Evolutionary conservation across 2,329 filamentous ascomycete genomes (phyloP), one percentile per base, ranked within the genome.

Genomic region (Westerdykella aurantiaca): DNA sequence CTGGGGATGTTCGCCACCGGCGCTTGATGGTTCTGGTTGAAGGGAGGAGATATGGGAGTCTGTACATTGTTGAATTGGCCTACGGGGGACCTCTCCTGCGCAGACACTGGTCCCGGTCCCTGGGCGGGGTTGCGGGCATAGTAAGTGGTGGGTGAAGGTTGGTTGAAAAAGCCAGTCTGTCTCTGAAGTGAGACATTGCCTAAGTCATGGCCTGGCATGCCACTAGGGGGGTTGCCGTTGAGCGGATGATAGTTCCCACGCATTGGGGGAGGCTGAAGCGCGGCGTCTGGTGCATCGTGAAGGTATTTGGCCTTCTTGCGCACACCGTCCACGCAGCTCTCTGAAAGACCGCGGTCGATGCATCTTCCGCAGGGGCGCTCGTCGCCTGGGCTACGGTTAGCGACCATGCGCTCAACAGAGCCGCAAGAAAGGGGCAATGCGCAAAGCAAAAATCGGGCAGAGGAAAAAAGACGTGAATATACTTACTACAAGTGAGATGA

Each of bases 251-350:
- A 87, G 58, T 81, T 85, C 23, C 83, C 81, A 5, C 84, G 83
- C 38, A 93, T 77, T 14, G 5, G n/a, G 34, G 93, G 88, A n/a
- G 90, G 88, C 63, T 91, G 80, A 49, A 96, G 75, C 37, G 89
- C 89, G 65, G 94, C 89, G 41, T 88, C 82, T 31, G 91, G 90
- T 21, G 91, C 89, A 76, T 97, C 93, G 63, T 97, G 90, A 44
- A 98, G 85, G 68, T 98, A 98, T 69, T 98, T 98, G 41, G 93
- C 93, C 77, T 97, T 98, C 71, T 98, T 98, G 51, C 93, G 85
- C 41, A 97, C 89, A 42, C 93, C 93, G 64, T 98, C 93, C 67
- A 95, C 89, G 63, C 93, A 98, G 48, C 82, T 82, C 65, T 95
- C 89, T 59, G 89, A 86, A 17, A 97, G 79, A 37, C 88, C 88